Evolutionary conservation across 441 rosid species (phyloP).

Genomic region (Pelargonium exstipulatum): DNA sequence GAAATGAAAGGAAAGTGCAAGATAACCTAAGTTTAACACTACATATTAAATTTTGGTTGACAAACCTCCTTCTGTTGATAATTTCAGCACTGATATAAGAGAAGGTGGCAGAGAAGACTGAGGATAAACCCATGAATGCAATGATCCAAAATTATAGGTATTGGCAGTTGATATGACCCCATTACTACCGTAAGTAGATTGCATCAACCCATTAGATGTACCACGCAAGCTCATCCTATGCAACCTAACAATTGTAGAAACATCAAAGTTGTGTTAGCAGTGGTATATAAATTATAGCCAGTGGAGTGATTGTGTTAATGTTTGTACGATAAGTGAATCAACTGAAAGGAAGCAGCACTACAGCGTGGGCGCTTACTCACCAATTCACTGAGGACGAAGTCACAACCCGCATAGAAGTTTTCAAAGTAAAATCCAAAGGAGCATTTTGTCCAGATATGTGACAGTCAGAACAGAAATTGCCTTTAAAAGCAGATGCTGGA

Average conservation of each 20-base stretch:
- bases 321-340: background rate
- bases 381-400: slow-evolving; percentile 56
- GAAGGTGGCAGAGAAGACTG: slow-evolving; percentile 79
- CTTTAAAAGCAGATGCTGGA: slow-evolving; percentile 30
- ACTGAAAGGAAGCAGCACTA: background rate
- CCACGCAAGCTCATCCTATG: slow-evolving; percentile 55
- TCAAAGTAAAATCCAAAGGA: slow-evolving; percentile 88
- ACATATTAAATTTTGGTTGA: background rate
- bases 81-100: slow-evolving; percentile 50
- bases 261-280: background rate
- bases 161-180: slow-evolving; percentile 35
- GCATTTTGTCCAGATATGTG: slow-evolving; percentile 47
- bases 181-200: slow-evolving; percentile 27
- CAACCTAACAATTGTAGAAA: slow-evolving; percentile 45
- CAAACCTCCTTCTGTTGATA: slow-evolving; percentile 57
- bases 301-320: background rate
- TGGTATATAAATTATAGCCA: slow-evolving; percentile 3
- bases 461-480: slow-evolving; percentile 49
- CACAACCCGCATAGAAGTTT: slow-evolving; percentile 58
- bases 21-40: background rate
- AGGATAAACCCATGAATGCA: slow-evolving; percentile 94
- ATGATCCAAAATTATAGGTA: slow-evolving; percentile 41
- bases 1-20: slow-evolving; percentile 11
- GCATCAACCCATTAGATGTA: slow-evolving; percentile 32
- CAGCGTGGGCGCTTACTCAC: slow-evolving; percentile 35